Percentiles rank a stretch among this genome's conserved stretches.
These are phyloP conservation scores for Flaveria floridana DNA, from an alignment of 140 eudicot species.

Conservation along the genomic window DNA sequence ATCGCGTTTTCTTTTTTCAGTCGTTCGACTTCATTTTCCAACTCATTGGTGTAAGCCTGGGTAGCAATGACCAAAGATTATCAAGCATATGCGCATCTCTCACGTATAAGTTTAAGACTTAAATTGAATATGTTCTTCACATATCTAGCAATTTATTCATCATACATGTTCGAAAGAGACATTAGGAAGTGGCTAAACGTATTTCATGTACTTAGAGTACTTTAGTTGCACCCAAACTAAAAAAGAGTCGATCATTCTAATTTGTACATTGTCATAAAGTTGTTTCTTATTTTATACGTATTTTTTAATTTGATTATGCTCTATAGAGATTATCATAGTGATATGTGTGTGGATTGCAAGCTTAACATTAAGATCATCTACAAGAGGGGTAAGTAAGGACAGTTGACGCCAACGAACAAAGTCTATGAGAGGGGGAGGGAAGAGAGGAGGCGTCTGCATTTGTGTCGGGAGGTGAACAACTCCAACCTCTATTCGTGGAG, in stretches of 20 bases:
- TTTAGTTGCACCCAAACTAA: not conserved
- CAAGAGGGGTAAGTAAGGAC: too few relatives aligned
- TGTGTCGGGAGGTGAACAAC: too few relatives aligned
- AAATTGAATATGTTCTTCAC: not conserved
- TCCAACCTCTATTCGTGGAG: too few relatives aligned
- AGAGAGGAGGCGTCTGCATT: too few relatives aligned
- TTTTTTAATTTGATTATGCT: not conserved
- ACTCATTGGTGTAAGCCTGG: constrained; percentile 70
- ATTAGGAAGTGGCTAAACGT: too few relatives aligned
- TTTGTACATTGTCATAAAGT: not conserved
- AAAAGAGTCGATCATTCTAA: constrained; percentile 12
- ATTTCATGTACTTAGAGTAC: too few relatives aligned
- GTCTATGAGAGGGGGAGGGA: too few relatives aligned
- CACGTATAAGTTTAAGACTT: not conserved
- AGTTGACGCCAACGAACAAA: too few relatives aligned
- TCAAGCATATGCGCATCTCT: constrained; percentile 1
- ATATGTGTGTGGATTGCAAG: too few relatives aligned
- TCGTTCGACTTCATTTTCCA: constrained; percentile 57
- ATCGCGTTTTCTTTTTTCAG: constrained; percentile 58
- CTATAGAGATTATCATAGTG: not conserved
- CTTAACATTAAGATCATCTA: too few relatives aligned
- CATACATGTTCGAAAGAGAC: not conserved
- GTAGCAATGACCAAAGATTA: not conserved
- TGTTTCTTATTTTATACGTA: not conserved
- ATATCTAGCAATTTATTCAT: not conserved